A percentile compares a stretch with the other conserved stretches of the same genome.
These are phyloP conservation scores for Penicillium samsonianum DNA, from an alignment of 495 filamentous ascomycete species.

Conservation along the genomic window DNA sequence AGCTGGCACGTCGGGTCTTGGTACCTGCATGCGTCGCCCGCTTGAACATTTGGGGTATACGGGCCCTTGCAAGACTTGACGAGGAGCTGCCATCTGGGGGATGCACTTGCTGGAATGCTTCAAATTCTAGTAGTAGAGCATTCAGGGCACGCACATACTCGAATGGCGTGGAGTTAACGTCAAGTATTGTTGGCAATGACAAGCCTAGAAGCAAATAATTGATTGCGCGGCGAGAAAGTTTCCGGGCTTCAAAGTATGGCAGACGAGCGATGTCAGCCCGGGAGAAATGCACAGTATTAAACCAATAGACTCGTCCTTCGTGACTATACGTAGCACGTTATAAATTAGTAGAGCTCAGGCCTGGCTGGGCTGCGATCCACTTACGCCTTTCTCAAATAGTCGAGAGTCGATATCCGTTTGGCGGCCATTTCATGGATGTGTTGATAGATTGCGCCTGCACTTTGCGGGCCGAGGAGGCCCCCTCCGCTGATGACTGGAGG, in stretches of 20 bases:
- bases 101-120: slow-evolving; percentile 85
- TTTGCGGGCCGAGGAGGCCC: slow-evolving; percentile 54
- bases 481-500: slow-evolving; percentile 37
- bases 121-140: slow-evolving; percentile 85
- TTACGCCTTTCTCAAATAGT: slow-evolving; percentile 90
- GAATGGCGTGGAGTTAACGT: slow-evolving; percentile 73
- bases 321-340: slow-evolving; percentile 54
- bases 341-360: slow-evolving; percentile 4
- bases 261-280: slow-evolving; percentile 76
- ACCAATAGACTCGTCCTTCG: slow-evolving; percentile 94
- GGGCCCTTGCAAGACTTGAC: slow-evolving; percentile 71
- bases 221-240: slow-evolving; percentile 81
- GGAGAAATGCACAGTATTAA: slow-evolving; percentile 91
- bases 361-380: slow-evolving; percentile 30
- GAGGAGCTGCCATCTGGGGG: slow-evolving; percentile 69
- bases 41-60: slow-evolving; percentile 89
- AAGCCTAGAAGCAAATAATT: slow-evolving; percentile 92
- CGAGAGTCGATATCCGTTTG: slow-evolving; percentile 94
- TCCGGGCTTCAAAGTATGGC: slow-evolving; percentile 80
- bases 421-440: slow-evolving; percentile 86
- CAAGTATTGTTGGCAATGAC: slow-evolving; percentile 84
- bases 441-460: slow-evolving; percentile 69
- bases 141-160: slow-evolving; percentile 90
- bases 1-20: slow-evolving; percentile 73
- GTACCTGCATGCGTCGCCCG: slow-evolving; percentile 59